These are phyloP conservation scores for Crithidia bombi DNA, from an alignment of 208 protist species.

Conservation along the genomic window DNA sequence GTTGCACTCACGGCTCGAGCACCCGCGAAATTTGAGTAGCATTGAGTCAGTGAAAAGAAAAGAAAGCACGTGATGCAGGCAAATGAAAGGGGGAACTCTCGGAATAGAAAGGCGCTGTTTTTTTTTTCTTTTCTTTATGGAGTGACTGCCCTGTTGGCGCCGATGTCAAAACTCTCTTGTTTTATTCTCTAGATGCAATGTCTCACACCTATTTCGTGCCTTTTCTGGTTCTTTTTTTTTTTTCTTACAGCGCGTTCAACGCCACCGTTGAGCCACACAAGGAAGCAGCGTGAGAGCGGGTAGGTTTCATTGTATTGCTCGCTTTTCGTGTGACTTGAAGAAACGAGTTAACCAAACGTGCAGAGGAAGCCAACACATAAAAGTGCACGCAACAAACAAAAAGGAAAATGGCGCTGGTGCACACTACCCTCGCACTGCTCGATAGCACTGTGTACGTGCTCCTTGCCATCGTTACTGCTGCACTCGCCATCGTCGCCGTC, in stretches of 20 bases:
- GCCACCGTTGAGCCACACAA: not conserved
- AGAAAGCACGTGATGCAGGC: no score
- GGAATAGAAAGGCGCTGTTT: not conserved
- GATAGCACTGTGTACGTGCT: conserved; percentile 49
- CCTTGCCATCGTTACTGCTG: conserved; percentile 40
- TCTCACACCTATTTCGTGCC: not conserved
- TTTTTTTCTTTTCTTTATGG: conserved; percentile 32
- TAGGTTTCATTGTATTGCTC: no score
- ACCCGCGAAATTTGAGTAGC: no score
- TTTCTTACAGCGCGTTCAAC: not conserved
- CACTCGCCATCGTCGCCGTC: conserved; percentile 45
- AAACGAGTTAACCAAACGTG: no score
- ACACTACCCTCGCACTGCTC: conserved; percentile 18
- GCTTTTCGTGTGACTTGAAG: no score
- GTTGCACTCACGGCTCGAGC: no score
- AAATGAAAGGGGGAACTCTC: no score
- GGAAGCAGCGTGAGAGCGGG: not conserved
- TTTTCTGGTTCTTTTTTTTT: not conserved
- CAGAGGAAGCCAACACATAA: no score
- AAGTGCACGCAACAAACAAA: not conserved
- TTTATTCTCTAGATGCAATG: no score
- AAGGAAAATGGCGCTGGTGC: conserved; percentile 4
- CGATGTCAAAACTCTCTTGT: no score
- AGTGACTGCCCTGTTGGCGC: no score
- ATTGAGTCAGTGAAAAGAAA: no score